Evolutionary conservation across 2,329 filamentous ascomycete species (phyloP), one percentile per base, ranked within the genome.

Genomic region (Grosmannia clavigera): DNA sequence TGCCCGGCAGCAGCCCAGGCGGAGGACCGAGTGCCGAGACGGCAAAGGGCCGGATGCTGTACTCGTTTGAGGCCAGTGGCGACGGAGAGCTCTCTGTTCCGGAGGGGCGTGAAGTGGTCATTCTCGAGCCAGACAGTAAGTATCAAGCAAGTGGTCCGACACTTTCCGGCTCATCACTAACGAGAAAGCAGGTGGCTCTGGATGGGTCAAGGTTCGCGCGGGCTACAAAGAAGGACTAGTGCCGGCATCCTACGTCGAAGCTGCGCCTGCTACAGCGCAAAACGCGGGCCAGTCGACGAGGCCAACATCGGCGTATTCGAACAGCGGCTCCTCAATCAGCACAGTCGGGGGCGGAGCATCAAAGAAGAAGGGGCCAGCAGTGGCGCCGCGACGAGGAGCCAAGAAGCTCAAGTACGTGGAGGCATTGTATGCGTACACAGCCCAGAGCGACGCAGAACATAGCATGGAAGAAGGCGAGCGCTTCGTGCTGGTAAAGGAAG

Each of bases 341-440:
- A 69, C 67, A 6, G 63, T 65, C 31, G 55, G 67, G 3, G 55
- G 56, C 6, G 64, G 71, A 9, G 73, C 75, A 3, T 68, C 71
- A 48, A 95, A 92, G 76, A 95, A 95, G 73, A 91, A 95, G 71
- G 92, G 92, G 0, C 92, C 92, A 0, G 91, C 87, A 0, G 94
- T 99, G 5, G 94, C 94, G 16, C 94, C 94, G 4, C 86, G 86
- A 66, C 84, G 92, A 11, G 92, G 92, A 16, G 92, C 91, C 4
- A 96, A 96, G 82, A 96, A 95, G 71, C 78, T 96, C 43, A 90
- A 87, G 69, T 95, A 97, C 67, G 92, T 95, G 1, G 88, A 96
- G 70, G 94, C 94, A 1, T 66, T 97, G 67, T 99, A 97, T 71
- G 90, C 94, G 57, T 99, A 99, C 71, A 79, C 85, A 58, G 90